A percentile compares a stretch with the other conserved stretches of the same genome.
Evolutionary conservation across 2,329 filamentous ascomycete genomes (phyloP).

Genomic region (Aspergillus fischeri): DNA sequence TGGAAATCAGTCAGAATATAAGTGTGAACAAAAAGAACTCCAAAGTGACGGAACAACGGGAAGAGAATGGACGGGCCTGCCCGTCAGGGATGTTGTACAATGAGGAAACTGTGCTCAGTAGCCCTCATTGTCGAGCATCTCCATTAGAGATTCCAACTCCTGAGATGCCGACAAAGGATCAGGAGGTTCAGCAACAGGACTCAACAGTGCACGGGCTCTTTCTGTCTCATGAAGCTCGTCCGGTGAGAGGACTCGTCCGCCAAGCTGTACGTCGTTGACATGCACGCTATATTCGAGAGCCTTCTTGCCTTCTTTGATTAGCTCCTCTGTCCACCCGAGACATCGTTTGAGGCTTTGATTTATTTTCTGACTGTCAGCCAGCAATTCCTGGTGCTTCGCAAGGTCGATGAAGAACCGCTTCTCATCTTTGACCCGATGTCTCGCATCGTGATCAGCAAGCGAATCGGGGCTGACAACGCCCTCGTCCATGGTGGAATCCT

Average conservation of each 20-base stretch:
- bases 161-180: background rate
- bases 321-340: slow-evolving; percentile 79
- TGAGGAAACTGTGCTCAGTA: background rate
- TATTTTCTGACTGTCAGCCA: slow-evolving; percentile 89
- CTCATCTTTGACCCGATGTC: slow-evolving; percentile 69
- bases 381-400: slow-evolving; percentile 79
- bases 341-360: slow-evolving; percentile 91
- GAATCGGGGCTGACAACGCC: slow-evolving; percentile 33
- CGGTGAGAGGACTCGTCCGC: slow-evolving; percentile 69
- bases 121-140: background rate
- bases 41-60: background rate
- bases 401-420: slow-evolving; percentile 80
- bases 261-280: slow-evolving; percentile 74
- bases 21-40: background rate
- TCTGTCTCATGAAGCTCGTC: slow-evolving; percentile 55
- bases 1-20: background rate
- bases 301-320: slow-evolving; percentile 84
- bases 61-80: background rate
- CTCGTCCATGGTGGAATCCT: slow-evolving; percentile 36
- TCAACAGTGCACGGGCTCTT: slow-evolving; percentile 30
- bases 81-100: background rate
- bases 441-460: slow-evolving; percentile 38
- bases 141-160: background rate
- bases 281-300: slow-evolving; percentile 79
- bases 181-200: slow-evolving; percentile 15